Evolutionary conservation across 495 filamentous ascomycete genomes (phyloP).

Genomic region (Lindgomyces ingoldianus): DNA sequence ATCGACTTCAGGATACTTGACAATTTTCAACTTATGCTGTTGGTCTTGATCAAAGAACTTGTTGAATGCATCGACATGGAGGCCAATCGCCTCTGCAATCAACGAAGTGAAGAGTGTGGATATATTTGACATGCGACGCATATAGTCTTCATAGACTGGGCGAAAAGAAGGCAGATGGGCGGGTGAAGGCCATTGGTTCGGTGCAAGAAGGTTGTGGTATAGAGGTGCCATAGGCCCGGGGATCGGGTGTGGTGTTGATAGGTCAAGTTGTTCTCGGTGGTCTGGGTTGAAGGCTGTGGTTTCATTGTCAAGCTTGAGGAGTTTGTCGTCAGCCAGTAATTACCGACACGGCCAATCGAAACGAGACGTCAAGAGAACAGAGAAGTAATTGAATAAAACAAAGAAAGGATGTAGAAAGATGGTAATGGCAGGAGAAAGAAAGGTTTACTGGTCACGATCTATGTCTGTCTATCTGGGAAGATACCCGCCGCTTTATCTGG

Average conservation of each 20-base stretch:
- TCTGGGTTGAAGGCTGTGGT: conserved; percentile 51
- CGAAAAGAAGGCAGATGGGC: conserved; percentile 70
- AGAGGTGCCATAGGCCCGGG: conserved; percentile 64
- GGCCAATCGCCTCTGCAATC: conserved; percentile 82
- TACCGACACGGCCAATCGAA: no score
- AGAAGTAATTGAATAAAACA: background rate
- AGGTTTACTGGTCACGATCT: background rate
- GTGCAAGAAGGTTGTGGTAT: conserved; percentile 78
- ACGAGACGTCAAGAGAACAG: background rate
- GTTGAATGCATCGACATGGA: conserved; percentile 71
- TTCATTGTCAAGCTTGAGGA: conserved; percentile 46
- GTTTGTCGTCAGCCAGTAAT: background rate
- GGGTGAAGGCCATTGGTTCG: conserved; percentile 87
- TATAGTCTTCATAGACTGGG: conserved; percentile 68
- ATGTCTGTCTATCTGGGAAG: conserved; percentile 9
- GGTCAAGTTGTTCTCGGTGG: conserved; percentile 88
- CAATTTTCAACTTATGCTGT: conserved; percentile 90
- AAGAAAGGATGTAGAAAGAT: background rate
- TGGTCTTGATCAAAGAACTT: conserved; percentile 79
- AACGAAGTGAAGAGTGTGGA: conserved; percentile 76
- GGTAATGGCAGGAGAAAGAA: conserved; percentile 24
- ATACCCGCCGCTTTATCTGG: conserved; percentile 12
- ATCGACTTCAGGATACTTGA: conserved; percentile 76
- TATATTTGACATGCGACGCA: conserved; percentile 68
- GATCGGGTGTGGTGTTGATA: conserved; percentile 72